These are phyloP conservation scores for Lepiota brunneoincarnata DNA, from an alignment of 768 basidiomycete genomes.

Conservation along the genomic window DNA sequence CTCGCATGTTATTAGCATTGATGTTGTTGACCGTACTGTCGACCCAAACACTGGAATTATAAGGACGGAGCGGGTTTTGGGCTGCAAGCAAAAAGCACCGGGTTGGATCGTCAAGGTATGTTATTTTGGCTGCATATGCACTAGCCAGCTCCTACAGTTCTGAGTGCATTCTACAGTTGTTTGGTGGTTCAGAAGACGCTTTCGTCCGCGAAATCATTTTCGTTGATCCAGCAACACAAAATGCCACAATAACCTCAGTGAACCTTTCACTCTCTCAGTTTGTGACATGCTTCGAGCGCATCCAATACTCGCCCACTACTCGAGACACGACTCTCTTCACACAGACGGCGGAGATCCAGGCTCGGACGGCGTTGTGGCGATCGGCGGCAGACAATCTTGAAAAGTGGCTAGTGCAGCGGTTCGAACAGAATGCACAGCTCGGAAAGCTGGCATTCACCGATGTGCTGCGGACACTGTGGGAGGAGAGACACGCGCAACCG, in stretches of 20 bases:
- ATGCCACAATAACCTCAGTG: constrained; percentile 83
- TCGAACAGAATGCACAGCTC: constrained; percentile 87
- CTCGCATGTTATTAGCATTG: constrained; percentile 83
- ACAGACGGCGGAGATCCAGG: constrained; percentile 92
- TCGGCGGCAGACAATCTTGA: constrained; percentile 82
- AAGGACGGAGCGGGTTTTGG: constrained; percentile 85
- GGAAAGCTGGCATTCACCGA: constrained; percentile 91
- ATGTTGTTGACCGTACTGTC: constrained; percentile 82
- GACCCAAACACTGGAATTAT: constrained; percentile 85
- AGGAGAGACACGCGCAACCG: constrained; percentile 49
- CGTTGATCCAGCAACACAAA: constrained; percentile 79
- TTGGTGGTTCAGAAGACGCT: constrained; percentile 91
- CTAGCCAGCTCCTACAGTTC: neutral
- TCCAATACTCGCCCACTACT: constrained; percentile 78
- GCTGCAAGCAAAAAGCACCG: constrained; percentile 91
- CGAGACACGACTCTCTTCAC: constrained; percentile 65
- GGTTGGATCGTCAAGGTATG: constrained; percentile 90
- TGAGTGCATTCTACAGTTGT: constrained; percentile 51
- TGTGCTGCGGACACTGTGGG: constrained; percentile 78
- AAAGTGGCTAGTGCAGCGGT: constrained; percentile 81
- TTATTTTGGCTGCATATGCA: constrained; percentile 8
- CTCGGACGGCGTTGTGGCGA: constrained; percentile 78
- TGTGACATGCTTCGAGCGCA: constrained; percentile 87
- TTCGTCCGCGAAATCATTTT: constrained; percentile 95
- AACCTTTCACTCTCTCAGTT: constrained; percentile 96